Evolutionary conservation across 768 basidiomycete species (phyloP).

Genomic region (Grammothele lineata): DNA sequence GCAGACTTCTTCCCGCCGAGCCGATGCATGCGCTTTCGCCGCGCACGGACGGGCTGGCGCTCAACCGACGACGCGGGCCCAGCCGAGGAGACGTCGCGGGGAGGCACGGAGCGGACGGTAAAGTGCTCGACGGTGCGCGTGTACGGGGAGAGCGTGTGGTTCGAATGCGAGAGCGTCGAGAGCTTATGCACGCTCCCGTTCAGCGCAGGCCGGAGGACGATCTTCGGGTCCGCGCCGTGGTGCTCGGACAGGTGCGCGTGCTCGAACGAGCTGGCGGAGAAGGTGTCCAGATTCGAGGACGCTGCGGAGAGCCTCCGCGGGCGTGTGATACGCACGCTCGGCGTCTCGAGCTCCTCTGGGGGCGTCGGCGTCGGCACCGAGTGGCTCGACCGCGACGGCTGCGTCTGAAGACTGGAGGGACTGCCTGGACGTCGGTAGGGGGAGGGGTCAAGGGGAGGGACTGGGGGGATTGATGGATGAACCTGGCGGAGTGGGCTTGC

Average conservation of each 20-base stretch:
- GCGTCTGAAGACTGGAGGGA: slow-evolving; percentile 49
- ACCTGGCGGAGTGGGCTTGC: slow-evolving; percentile 11
- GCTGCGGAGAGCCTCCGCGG: slow-evolving; percentile 33
- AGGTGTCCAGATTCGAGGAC: slow-evolving; percentile 30
- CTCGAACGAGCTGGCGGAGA: slow-evolving; percentile 32
- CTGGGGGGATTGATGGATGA: slow-evolving; percentile 20
- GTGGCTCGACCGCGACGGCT: slow-evolving; percentile 44
- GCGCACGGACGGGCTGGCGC: slow-evolving; percentile 63
- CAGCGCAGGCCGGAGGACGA: slow-evolving; percentile 57
- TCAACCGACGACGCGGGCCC: slow-evolving; percentile 36
- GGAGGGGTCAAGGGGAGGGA: slow-evolving; percentile 24
- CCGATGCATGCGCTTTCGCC: slow-evolving; percentile 68
- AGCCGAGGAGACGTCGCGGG: slow-evolving; percentile 35
- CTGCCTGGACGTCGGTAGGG: slow-evolving; percentile 36
- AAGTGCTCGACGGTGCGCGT: slow-evolving; percentile 89
- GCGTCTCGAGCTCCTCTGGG: slow-evolving; percentile 15
- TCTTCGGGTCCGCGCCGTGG: slow-evolving; percentile 41
- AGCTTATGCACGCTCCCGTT: slow-evolving; percentile 82
- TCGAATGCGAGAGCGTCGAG: slow-evolving; percentile 80
- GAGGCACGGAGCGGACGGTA: slow-evolving; percentile 86
- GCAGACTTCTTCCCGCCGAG: slow-evolving; percentile 40
- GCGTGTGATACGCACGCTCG: slow-evolving; percentile 16
- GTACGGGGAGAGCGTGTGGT: slow-evolving; percentile 93
- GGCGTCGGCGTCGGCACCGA: slow-evolving; percentile 46
- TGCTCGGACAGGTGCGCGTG: slow-evolving; percentile 29